phyloP scores from a whole-genome alignment of 495 filamentous ascomycete species.

The Podospora pseudopauciseta region DNA sequence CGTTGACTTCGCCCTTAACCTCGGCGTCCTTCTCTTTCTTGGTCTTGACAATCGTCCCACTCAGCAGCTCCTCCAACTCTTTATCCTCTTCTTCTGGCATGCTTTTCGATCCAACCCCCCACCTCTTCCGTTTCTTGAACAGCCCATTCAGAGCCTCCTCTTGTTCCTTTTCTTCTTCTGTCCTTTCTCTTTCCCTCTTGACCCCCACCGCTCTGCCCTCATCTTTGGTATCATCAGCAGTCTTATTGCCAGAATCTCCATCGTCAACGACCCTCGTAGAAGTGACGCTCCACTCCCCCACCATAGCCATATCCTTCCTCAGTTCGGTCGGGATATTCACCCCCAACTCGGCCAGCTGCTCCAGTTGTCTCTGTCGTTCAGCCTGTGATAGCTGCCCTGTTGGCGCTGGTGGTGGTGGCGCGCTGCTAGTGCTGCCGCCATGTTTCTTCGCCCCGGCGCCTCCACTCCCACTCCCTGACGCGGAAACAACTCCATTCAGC shows the following conservation, averaged over 20 bases:
- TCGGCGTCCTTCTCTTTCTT: slow-evolving; percentile 35
- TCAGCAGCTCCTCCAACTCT: slow-evolving; percentile 71
- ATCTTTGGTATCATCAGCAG: slow-evolving; percentile 20
- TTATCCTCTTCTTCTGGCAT: slow-evolving; percentile 63
- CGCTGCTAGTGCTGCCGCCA: slow-evolving; percentile 19
- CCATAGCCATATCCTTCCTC: slow-evolving; percentile 74
- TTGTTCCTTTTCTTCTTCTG: slow-evolving; percentile 61
- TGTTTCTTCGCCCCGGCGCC: not conserved
- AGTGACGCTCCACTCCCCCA: slow-evolving; percentile 84
- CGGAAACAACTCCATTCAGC: slow-evolving; percentile 69
- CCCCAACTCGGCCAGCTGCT: slow-evolving; percentile 83
- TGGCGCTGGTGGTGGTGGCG: slow-evolving; percentile 16
- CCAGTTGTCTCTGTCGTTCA: slow-evolving; percentile 74
- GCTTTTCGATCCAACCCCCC: slow-evolving; percentile 66
- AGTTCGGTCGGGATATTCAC: slow-evolving; percentile 79
- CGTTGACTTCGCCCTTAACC: slow-evolving; percentile 36
- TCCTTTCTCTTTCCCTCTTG: slow-evolving; percentile 63
- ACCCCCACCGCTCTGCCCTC: slow-evolving; percentile 55
- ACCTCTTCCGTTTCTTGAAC: slow-evolving; percentile 59
- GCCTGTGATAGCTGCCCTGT: slow-evolving; percentile 48
- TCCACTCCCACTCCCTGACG: slow-evolving; percentile 33
- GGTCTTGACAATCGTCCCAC: slow-evolving; percentile 35
- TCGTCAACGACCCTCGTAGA: slow-evolving; percentile 47
- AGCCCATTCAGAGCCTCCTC: slow-evolving; percentile 55
- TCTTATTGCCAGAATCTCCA: slow-evolving; percentile 22